Conservation (phyloP, 108 stramenopile species). For the Nannochloropsis salina region DNA sequence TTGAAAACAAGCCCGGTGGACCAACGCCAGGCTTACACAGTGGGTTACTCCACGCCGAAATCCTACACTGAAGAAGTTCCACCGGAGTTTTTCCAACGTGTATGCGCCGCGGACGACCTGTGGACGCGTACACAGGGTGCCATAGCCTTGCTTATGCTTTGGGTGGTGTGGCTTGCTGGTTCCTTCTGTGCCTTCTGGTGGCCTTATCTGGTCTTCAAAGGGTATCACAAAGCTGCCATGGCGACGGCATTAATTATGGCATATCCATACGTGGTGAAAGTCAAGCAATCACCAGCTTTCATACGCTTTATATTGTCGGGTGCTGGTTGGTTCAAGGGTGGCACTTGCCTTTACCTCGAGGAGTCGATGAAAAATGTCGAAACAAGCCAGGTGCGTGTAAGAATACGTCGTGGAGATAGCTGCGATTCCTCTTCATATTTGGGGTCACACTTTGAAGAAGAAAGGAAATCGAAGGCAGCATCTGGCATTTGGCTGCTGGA, state of each 20-base stretch:
- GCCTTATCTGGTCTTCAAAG: neutral
- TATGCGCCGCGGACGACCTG: neutral
- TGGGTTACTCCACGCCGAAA: neutral
- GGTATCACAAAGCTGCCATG: neutral
- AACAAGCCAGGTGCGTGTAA: neutral
- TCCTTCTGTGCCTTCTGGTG: constrained; percentile 12
- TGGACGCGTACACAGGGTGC: constrained; percentile 16
- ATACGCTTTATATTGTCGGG: constrained; percentile 4
- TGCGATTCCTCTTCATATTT: neutral
- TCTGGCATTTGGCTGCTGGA: no score
- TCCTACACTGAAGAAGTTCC: neutral
- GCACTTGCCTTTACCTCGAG: neutral
- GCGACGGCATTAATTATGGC: constrained; percentile 3
- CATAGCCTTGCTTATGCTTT: constrained; percentile 3
- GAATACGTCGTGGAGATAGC: neutral
- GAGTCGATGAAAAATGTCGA: constrained; percentile 18
- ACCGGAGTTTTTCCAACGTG: neutral
- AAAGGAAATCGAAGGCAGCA: no score
- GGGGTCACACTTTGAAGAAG: no score
- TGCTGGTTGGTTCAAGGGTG: constrained; percentile 10
- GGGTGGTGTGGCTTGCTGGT: neutral
- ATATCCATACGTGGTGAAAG: constrained; percentile 8
- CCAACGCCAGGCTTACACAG: neutral
- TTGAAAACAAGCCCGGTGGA: neutral
- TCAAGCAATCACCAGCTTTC: constrained; percentile 13